These are phyloP conservation scores for Solanum rostratum DNA, from an alignment of 257 asterid species.

Conservation along the genomic window DNA sequence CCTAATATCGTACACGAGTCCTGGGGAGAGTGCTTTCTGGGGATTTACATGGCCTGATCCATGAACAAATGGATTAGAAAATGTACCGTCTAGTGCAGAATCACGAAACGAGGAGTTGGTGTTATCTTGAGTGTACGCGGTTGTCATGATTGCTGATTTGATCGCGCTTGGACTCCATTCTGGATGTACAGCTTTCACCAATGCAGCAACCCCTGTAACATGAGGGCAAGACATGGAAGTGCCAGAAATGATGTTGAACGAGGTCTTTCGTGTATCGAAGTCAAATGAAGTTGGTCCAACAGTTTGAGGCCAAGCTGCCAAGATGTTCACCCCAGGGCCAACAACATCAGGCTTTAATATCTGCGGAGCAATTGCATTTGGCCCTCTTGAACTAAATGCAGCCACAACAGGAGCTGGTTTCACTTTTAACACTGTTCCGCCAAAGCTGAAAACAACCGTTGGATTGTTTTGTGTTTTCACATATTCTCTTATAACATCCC, in stretches of 20 bases:
- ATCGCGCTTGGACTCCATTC: conserved; percentile 37
- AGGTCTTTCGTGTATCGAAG: not conserved
- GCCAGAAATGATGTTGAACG: conserved; percentile 9
- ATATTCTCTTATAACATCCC: not conserved
- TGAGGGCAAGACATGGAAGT: conserved; percentile 49
- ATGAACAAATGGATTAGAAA: conserved; percentile 21
- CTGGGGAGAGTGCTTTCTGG: conserved; percentile 28
- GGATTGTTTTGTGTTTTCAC: not conserved
- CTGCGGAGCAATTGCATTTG: not conserved
- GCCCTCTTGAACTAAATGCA: not conserved
- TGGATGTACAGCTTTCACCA: conserved; percentile 33
- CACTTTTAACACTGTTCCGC: not conserved
- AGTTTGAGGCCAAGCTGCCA: not conserved
- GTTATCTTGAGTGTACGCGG: conserved; percentile 29
- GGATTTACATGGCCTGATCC: conserved; percentile 48
- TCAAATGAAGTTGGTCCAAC: not conserved
- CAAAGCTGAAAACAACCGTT: not conserved
- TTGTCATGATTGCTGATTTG: conserved; percentile 43
- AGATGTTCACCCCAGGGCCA: not conserved
- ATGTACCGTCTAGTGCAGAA: conserved; percentile 12
- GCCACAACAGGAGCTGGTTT: conserved; percentile 1
- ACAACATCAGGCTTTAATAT: not conserved
- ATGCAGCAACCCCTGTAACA: conserved; percentile 37
- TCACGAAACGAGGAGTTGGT: conserved; percentile 26
- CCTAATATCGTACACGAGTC: conserved; percentile 21